Conservation (phyloP, 257 asterid species). For the Coffea eugenioides region DNA sequence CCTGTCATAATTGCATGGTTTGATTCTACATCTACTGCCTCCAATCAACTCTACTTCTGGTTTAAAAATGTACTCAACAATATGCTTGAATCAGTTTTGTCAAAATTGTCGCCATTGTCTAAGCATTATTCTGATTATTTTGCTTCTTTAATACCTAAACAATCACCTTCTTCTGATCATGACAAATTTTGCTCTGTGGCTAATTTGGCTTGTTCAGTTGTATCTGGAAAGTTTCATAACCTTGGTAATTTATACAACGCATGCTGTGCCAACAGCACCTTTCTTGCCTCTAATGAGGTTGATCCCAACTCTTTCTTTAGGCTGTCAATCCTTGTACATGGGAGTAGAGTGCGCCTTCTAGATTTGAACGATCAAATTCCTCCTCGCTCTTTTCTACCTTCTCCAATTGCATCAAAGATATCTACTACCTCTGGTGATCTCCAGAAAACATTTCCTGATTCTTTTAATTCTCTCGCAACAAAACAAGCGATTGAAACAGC, state of each 20-base stretch:
- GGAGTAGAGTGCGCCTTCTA: background rate
- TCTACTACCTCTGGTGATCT: background rate
- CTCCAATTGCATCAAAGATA: background rate
- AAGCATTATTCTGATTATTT: slow-evolving; percentile 8
- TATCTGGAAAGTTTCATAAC: too few relatives aligned
- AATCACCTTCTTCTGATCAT: slow-evolving; percentile 10
- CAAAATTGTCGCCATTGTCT: slow-evolving; percentile 38
- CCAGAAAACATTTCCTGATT: background rate
- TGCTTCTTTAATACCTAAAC: slow-evolving; percentile 4
- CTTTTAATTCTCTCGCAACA: background rate
- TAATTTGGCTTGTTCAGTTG: slow-evolving; percentile 17
- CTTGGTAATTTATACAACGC: too few relatives aligned
- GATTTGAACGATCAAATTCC: background rate
- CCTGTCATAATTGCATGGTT: background rate
- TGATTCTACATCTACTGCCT: slow-evolving; percentile 23
- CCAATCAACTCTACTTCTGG: slow-evolving; percentile 36
- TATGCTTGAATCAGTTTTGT: slow-evolving; percentile 30
- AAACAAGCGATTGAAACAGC: background rate
- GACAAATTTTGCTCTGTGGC: slow-evolving; percentile 32
- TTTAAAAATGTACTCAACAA: slow-evolving; percentile 27
- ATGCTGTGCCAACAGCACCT: too few relatives aligned
- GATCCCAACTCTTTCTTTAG: slow-evolving; percentile 4
- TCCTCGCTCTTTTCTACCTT: background rate
- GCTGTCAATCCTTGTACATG: background rate
- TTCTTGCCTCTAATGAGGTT: background rate